Conservation (phyloP, 2,329 filamentous ascomycete species). For the Hortaea werneckii region DNA sequence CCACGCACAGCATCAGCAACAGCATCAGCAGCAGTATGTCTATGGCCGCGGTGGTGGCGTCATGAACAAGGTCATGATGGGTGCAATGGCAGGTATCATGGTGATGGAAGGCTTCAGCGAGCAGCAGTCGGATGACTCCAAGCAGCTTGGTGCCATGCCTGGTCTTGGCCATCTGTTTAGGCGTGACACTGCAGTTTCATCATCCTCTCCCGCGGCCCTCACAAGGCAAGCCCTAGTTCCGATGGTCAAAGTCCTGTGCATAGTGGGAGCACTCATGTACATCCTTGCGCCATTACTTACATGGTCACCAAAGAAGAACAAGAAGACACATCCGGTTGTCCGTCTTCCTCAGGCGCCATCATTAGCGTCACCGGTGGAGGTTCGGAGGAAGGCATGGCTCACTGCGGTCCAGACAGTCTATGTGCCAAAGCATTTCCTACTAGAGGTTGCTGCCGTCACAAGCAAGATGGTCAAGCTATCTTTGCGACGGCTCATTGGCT, state of each 20-base stretch:
- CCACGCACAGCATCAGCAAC: slow-evolving; percentile 22
- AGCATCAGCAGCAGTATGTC: slow-evolving; percentile 21
- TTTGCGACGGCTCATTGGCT: slow-evolving; percentile 65
- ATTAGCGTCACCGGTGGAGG: slow-evolving; percentile 70
- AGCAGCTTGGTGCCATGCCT: slow-evolving; percentile 35
- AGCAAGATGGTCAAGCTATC: slow-evolving; percentile 77
- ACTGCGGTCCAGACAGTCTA: slow-evolving; percentile 88
- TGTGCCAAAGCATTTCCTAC: slow-evolving; percentile 77
- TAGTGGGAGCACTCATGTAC: slow-evolving; percentile 47
- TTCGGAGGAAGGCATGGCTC: slow-evolving; percentile 81
- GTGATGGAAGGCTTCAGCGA: slow-evolving; percentile 70
- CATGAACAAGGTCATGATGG: slow-evolving; percentile 76
- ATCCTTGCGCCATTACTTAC: slow-evolving; percentile 47
- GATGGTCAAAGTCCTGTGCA: slow-evolving; percentile 40
- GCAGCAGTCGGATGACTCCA: slow-evolving; percentile 46
- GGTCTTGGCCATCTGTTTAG: slow-evolving; percentile 21
- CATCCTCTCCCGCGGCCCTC: slow-evolving; percentile 12
- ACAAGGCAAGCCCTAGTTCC: slow-evolving; percentile 26
- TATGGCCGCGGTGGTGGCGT: slow-evolving; percentile 38
- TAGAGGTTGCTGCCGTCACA: slow-evolving; percentile 71
- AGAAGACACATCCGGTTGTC: slow-evolving; percentile 29
- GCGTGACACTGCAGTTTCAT: slow-evolving; percentile 11
- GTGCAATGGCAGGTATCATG: slow-evolving; percentile 86
- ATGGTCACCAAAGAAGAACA: slow-evolving; percentile 46
- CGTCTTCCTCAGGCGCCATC: slow-evolving; percentile 50